These are phyloP conservation scores for Lumnitzera racemosa DNA, from an alignment of 345 rosid species.

Conservation along the genomic window DNA sequence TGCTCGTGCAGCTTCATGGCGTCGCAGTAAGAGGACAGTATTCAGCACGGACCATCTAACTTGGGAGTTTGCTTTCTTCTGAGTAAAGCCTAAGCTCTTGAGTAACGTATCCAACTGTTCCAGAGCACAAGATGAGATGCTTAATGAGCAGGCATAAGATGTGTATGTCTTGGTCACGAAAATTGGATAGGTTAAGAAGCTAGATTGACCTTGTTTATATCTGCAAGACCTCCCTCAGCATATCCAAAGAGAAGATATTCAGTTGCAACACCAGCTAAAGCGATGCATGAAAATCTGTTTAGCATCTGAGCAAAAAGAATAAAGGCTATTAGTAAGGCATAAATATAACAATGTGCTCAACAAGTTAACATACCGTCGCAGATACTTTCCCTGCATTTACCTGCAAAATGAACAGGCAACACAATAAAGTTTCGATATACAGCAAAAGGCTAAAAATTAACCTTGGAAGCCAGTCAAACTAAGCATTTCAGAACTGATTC, in stretches of 20 bases:
- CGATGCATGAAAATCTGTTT: constrained; percentile 88
- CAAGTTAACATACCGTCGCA: constrained; percentile 42
- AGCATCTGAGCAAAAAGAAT: constrained; percentile 39
- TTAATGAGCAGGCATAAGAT: background rate
- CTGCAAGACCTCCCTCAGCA: constrained; percentile 86
- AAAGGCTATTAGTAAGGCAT: background rate
- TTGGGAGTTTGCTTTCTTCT: constrained; percentile 82
- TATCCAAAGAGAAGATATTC: constrained; percentile 71
- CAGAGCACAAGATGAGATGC: background rate
- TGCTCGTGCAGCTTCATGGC: constrained; percentile 55
- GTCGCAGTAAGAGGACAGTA: constrained; percentile 60
- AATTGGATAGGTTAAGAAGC: background rate
- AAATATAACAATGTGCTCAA: background rate
- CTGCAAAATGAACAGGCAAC: constrained; percentile 27
- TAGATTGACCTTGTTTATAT: constrained; percentile 57
- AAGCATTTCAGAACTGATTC: background rate
- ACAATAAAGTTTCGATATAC: background rate
- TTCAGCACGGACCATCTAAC: constrained; percentile 86
- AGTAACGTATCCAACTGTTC: constrained; percentile 61
- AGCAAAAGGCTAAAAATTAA: background rate
- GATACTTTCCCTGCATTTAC: constrained; percentile 74
- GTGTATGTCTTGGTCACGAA: too few relatives aligned
- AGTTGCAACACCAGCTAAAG: constrained; percentile 77
- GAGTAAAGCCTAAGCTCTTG: constrained; percentile 72
- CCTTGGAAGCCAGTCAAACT: background rate